Base-by-base conservation (phyloP, 176 grass and related monocot species). In the Oryza officinalis region DNA sequence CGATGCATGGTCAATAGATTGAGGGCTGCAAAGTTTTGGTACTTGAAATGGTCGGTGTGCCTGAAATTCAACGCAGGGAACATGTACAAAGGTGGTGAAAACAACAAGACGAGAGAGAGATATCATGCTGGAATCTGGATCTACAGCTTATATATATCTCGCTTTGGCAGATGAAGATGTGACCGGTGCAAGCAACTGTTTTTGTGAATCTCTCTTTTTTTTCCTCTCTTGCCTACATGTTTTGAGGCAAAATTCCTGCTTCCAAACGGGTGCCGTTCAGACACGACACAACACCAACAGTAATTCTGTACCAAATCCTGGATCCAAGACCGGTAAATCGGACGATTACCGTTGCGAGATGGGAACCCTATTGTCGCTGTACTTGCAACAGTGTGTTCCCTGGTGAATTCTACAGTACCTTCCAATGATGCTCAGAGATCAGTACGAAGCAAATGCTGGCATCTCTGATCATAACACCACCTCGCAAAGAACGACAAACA, bases 401-500 rank as follows among this genome's bases (percentile, higher is more conserved):
- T n/a, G 76, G 38, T 30, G 20, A 30, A 25, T 13, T 65, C 25
- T 20, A 46, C 60, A 78, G 76, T 46, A n/a, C 63, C 60, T 46
- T 46, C 76, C 40, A 63, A 46, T 79, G 76, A 31, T 78, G 38
- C 76, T 79, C n/a, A 79, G 69, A 46, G 27, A 52, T 25, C 18
- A 67, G 71, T 37, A 65, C 76, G 0, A 41, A 68, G 31, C 63
- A 59, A 69, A 70, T 59, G 49, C 65, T 70, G 11, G 47, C 27
- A 61, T 32, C 47, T 32, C 47, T 67, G 31, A 84, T 67, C 72
- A 68, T 84, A 43, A 38, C 28, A 71, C 84, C 28, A 71, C 84
- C 14, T 60, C 7, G 20, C 50, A 38, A 69, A 12, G 44, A 9
- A 70, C n/a, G 26, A 77, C 27, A 41, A 27, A 32, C 6, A 33